Conservation (phyloP, 2,329 filamentous ascomycete species). For the Plenodomus biglobosus region DNA sequence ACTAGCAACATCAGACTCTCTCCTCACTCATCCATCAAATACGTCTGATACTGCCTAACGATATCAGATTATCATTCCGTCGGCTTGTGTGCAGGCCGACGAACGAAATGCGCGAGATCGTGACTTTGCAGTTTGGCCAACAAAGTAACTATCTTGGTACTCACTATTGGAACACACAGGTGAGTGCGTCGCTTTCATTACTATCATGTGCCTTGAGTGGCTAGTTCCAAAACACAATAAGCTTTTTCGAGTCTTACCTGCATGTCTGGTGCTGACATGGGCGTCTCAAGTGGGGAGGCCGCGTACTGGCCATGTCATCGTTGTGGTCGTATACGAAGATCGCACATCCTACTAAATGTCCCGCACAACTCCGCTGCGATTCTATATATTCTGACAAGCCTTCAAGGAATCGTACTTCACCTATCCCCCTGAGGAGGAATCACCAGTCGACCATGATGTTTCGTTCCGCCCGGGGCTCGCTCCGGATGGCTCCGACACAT, state of each 20-base stretch:
- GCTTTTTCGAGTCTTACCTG: background rate
- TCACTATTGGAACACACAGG: slow-evolving; percentile 97
- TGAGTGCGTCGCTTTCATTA: slow-evolving; percentile 39
- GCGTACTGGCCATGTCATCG: slow-evolving; percentile 22
- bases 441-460: slow-evolving; percentile 76
- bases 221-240: background rate
- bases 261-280: slow-evolving; percentile 9
- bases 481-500: slow-evolving; percentile 84
- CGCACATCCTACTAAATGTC: background rate
- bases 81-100: background rate
- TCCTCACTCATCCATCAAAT: background rate
- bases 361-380: background rate
- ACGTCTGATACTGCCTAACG: no score
- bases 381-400: background rate
- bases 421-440: slow-evolving; percentile 67
- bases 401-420: slow-evolving; percentile 93
- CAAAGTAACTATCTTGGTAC: slow-evolving; percentile 90
- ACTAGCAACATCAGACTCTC: background rate
- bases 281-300: slow-evolving; percentile 12
- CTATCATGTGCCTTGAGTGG: background rate
- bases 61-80: background rate
- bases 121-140: slow-evolving; percentile 91
- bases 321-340: slow-evolving; percentile 4
- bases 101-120: slow-evolving; percentile 80
- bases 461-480: slow-evolving; percentile 85